A percentile compares a stretch with the other conserved stretches of the same genome.
Conservation (phyloP, 2,329 filamentous ascomycete species). For the Fusarium siculi region DNA sequence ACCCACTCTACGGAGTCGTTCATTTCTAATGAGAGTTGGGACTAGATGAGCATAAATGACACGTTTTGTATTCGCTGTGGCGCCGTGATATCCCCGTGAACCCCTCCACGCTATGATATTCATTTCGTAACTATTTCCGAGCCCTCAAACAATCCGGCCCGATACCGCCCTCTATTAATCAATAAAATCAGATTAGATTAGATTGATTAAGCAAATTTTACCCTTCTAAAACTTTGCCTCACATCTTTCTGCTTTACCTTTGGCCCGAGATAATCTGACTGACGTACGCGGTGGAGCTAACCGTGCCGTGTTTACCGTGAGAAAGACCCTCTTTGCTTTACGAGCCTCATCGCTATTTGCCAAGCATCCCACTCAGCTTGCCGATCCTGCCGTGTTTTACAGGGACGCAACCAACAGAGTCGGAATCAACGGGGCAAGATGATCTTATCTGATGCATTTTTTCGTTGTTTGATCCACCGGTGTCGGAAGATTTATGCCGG, state of each 20-base stretch:
- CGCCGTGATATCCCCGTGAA: not conserved
- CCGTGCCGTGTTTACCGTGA: slow-evolving; percentile 21
- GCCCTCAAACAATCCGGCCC: not conserved
- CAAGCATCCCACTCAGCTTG: slow-evolving; percentile 19
- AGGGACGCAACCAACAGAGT: not conserved
- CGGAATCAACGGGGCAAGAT: slow-evolving; percentile 16
- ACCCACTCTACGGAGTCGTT: not conserved
- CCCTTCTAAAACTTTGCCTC: not conserved
- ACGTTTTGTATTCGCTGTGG: not conserved
- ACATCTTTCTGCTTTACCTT: not conserved
- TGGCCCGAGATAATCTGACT: slow-evolving; percentile 2
- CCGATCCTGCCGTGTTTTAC: slow-evolving; percentile 27
- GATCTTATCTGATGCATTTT: slow-evolving; percentile 42
- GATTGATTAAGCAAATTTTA: slow-evolving; percentile 9
- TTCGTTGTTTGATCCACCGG: slow-evolving; percentile 1
- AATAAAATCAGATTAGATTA: slow-evolving; percentile 38
- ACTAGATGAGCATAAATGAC: not conserved
- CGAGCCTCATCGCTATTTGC: not conserved
- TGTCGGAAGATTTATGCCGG: not conserved
- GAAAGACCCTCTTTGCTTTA: not conserved
- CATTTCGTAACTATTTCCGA: not conserved
- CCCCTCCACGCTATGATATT: not conserved
- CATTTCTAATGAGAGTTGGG: not conserved
- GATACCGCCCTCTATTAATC: not conserved
- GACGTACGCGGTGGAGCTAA: slow-evolving; percentile 14